Conservation (phyloP, 2,329 filamentous ascomycete species). For the Beauveria caledonica region DNA sequence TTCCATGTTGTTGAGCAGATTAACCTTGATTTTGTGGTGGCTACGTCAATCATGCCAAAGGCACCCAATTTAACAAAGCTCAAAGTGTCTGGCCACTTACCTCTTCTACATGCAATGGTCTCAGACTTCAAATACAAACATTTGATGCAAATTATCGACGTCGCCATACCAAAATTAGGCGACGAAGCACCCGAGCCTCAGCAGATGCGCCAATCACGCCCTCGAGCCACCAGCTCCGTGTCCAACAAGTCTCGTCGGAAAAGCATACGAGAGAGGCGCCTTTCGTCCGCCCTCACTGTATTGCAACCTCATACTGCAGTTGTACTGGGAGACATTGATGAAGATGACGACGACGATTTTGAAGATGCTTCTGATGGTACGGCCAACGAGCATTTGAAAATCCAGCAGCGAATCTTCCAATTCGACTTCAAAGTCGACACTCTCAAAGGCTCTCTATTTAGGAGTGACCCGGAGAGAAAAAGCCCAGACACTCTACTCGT, state of each 20-base stretch:
- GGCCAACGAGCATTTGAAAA: conserved; percentile 51
- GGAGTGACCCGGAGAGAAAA: conserved; percentile 69
- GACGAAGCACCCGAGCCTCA: conserved; percentile 27
- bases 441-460: conserved; percentile 85
- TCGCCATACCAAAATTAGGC: conserved; percentile 79
- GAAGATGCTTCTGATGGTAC: conserved; percentile 57
- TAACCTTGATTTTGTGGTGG: conserved; percentile 94
- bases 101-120: conserved; percentile 81
- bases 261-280: conserved; percentile 40
- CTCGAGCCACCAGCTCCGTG: conserved; percentile 36
- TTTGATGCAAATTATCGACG: conserved; percentile 91
- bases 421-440: conserved; percentile 95
- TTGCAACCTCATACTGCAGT: conserved; percentile 65
- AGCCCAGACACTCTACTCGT: conserved; percentile 76
- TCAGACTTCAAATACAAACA: conserved; percentile 97
- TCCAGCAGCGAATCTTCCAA: conserved; percentile 88
- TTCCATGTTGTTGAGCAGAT: conserved; percentile 93
- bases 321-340: conserved; percentile 68
- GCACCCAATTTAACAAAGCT: conserved; percentile 88
- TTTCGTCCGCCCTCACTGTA: conserved; percentile 68
- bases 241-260: conserved; percentile 39
- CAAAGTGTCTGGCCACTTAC: conserved; percentile 82
- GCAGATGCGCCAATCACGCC: conserved; percentile 26
- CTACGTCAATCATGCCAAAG: conserved; percentile 94
- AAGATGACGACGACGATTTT: conserved; percentile 58